phyloP scores from a whole-genome alignment of 352 stramenopile genomes.

The Achlya hypogyna region DNA sequence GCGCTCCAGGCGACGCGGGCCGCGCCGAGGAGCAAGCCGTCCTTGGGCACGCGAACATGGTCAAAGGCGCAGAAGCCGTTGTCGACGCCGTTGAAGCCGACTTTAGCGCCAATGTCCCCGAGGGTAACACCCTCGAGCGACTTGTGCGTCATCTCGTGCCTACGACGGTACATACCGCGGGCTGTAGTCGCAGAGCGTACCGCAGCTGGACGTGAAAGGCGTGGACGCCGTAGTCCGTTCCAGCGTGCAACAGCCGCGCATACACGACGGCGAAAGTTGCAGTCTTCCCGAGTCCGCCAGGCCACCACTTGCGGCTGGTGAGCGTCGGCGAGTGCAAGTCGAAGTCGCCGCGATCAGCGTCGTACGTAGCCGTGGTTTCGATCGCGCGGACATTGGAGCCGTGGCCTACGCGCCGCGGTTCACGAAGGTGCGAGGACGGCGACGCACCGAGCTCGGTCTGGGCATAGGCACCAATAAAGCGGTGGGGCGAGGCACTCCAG shows the following conservation, averaged over 20 bases:
- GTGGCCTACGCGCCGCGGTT: conserved; percentile 42
- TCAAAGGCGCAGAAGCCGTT: conserved; percentile 86
- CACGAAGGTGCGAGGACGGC: background rate
- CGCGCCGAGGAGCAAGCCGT: conserved; percentile 42
- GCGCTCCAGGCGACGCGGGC: conserved; percentile 41
- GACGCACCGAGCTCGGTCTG: conserved; percentile 88
- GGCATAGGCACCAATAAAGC: conserved; percentile 62
- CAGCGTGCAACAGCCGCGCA: conserved; percentile 52
- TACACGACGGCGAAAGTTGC: conserved; percentile 90
- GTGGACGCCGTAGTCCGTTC: conserved; percentile 77
- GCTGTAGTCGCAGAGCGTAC: conserved; percentile 21
- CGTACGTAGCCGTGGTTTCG: conserved; percentile 89
- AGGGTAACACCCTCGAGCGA: conserved; percentile 80
- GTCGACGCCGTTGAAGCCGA: conserved; percentile 85
- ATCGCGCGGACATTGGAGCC: conserved; percentile 86
- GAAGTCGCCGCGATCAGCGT: conserved; percentile 84
- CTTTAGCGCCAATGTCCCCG: conserved; percentile 88
- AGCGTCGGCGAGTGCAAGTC: conserved; percentile 92
- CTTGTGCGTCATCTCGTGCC: too few species aligned
- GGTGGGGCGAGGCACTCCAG: conserved; percentile 42
- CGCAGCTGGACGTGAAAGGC: conserved; percentile 90
- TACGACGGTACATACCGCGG: too few species aligned
- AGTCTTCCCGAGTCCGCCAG: conserved; percentile 83
- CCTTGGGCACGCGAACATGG: conserved; percentile 73
- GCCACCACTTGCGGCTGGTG: conserved; percentile 94